These are phyloP conservation scores for Neoboletus brunneissimus DNA, from an alignment of 768 basidiomycete species.

Conservation along the genomic window DNA sequence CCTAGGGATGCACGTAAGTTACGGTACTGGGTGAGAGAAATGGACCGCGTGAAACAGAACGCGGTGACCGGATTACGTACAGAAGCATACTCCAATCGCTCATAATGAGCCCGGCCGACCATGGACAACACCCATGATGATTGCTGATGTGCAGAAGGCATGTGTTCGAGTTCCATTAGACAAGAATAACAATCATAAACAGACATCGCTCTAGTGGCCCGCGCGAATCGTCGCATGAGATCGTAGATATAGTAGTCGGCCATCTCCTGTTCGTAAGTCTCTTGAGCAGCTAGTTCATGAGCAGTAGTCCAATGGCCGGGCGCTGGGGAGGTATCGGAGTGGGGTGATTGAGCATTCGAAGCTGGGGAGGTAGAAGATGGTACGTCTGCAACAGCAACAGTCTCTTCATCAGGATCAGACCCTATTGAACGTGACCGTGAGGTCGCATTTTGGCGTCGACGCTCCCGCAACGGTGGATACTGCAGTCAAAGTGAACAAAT, in stretches of 20 bases:
- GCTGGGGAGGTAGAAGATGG: slow-evolving; percentile 62
- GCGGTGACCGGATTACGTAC: slow-evolving; percentile 48
- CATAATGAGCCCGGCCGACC: slow-evolving; percentile 86
- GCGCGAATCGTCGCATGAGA: slow-evolving; percentile 77
- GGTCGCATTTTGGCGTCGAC: slow-evolving; percentile 54
- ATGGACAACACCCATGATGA: slow-evolving; percentile 78
- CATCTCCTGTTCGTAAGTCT: slow-evolving; percentile 64
- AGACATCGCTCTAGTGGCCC: slow-evolving; percentile 70
- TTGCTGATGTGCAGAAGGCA: slow-evolving; percentile 71
- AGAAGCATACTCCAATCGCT: slow-evolving; percentile 82
- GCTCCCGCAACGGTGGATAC: slow-evolving; percentile 47
- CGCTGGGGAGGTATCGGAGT: slow-evolving; percentile 61
- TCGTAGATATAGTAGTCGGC: slow-evolving; percentile 85
- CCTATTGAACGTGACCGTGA: slow-evolving; percentile 61
- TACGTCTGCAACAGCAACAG: slow-evolving; percentile 42
- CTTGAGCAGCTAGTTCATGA: slow-evolving; percentile 71
- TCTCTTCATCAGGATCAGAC: slow-evolving; percentile 72
- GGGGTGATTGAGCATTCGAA: slow-evolving; percentile 55
- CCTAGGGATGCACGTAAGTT: slow-evolving; percentile 47
- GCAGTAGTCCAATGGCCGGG: slow-evolving; percentile 60
- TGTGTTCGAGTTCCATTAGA: slow-evolving; percentile 68
- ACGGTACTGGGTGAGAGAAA: slow-evolving; percentile 13
- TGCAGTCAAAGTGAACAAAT: slow-evolving; percentile 19
- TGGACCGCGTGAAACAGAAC: slow-evolving; percentile 6
- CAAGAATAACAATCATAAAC: slow-evolving; percentile 75